Evolutionary conservation across 2,329 filamentous ascomycete genomes (phyloP), one percentile per base, ranked within the genome.

Genomic region (Ophiostoma piceae): DNA sequence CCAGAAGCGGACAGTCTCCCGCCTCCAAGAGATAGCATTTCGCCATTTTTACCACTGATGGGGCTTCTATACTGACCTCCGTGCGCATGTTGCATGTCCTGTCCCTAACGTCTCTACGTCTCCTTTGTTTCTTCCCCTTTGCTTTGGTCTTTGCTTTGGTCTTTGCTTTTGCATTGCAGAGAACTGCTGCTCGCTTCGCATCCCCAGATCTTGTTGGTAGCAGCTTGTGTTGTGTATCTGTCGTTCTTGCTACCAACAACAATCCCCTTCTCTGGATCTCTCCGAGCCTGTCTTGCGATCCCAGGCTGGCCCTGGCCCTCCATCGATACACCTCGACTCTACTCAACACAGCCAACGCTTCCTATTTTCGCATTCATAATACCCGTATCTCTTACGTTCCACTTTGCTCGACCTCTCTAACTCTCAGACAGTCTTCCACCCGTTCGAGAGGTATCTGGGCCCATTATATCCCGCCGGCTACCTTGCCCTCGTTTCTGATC

Each of bases 61-160:
- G 35, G 22, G 43, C 29, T 32, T 9, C 14, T 19, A 14, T 67
- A 69, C 43, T 37, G 60, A 35, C 62, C 69, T 66, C 69, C 57
- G 66, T 68, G 69, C 60, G 39, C 66, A 60, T 71, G 71, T 68
- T 73, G 72, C 69, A 67, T 66, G 54, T 57, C 66, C 35, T 67
- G 66, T 62, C n/a, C 51, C 51, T 26, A 26, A 57, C 51, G 51
- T 57, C 70, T 29, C 71, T 68, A 71, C 57, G 62, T 65, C 67
- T 29, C 12, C 54, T 39, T 62, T 70, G 66, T 62, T 62, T 70
- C 68, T 62, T 32, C 67, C 62, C 39, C 41, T 51, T 66, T 69
- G 32, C 32, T 68, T 67, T 26, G n/a, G 26, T 66, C 67, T 67
- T 68, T 70, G 62, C 26, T 64, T 43, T 43, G 64, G 60, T 62